Conservation (phyloP, 345 rosid species). For the Euphorbia lathyris region DNA sequence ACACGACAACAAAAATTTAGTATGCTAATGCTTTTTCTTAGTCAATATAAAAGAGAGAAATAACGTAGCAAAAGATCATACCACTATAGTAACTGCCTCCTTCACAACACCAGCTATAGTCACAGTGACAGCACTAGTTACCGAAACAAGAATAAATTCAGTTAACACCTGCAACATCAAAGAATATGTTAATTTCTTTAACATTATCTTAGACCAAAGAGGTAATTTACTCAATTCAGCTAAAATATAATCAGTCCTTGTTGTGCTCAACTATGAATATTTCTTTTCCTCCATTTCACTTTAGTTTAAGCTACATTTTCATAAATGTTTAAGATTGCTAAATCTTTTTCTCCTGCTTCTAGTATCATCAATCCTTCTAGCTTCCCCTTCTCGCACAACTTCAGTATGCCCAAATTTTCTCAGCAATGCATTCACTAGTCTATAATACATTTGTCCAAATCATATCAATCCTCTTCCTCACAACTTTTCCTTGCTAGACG, state of each 20-base stretch:
- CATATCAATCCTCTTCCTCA: not conserved
- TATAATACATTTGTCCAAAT: not conserved
- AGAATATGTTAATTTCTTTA: slow-evolving; percentile 1
- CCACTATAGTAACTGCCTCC: slow-evolving; percentile 98
- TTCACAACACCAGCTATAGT: slow-evolving; percentile 98
- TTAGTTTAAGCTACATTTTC: not conserved
- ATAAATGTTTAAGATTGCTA: not conserved
- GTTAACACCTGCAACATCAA: slow-evolving; percentile 73
- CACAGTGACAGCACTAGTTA: slow-evolving; percentile 98
- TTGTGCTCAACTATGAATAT: not conserved
- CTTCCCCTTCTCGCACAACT: not conserved
- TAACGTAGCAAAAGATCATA: slow-evolving; percentile 23
- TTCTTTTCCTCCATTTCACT: not conserved
- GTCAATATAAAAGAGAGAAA: not conserved
- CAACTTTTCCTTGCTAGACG: not conserved
- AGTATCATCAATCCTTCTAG: not conserved
- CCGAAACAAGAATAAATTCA: slow-evolving; percentile 87
- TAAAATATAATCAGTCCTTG: not conserved
- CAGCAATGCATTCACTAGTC: not conserved
- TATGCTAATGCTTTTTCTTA: slow-evolving; percentile 5
- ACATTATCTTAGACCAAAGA: too few species aligned
- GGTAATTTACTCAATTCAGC: not conserved
- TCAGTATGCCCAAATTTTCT: not conserved
- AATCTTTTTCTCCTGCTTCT: not conserved
- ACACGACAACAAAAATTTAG: too few species aligned